Evolutionary conservation across 345 rosid genomes (phyloP), one percentile per base, ranked within the genome.

Genomic region (Lenwebbia sp.): DNA sequence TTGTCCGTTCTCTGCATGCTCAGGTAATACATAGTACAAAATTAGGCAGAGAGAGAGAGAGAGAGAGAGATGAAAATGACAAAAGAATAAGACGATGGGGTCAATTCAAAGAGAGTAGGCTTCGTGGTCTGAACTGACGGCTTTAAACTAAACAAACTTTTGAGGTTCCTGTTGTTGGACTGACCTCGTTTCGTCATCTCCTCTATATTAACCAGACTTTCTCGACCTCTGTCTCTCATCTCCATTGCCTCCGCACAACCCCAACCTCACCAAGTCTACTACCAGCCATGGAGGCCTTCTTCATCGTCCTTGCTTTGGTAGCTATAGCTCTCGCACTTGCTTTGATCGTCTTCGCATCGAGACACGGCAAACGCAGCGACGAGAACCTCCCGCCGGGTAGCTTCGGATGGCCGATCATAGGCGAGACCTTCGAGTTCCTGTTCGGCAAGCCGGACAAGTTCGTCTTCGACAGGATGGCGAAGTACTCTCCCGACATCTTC

Each of bases 351-450:
- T 70, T 70, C 81, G 26, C 81, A 21, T 70, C 7, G 26, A 19
- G 47, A 41, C 81, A 4, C 47, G 47, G 47, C 7, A 19, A 37
- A 37, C 44, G 78, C 78, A 22, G 47, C 47, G 37, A 54, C 65
- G 84, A 86, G 78, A 88, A 89, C 30, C 93, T 93, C 26, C 95
- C 95, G 7, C 95, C 95, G 3, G 95, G 95, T 5, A 92, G 91
- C 91, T 86, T 90, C 25, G 95, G 95, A n/a, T 93, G 92, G 93
- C 94, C 95, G 9, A 10, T 92, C 40, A 52, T 93, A 1, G 94
- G 95, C 1, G 94, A 93, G 86, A 88, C 93, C 1, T 2, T 93
- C 1, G 89, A 88, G 19, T 93, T 93, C 88, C 74, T 91, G 86
- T 92, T 88, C 83, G 93, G 90, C 25, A 92, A 87, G 83, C 93